A percentile compares a stretch with the other conserved stretches of the same genome.
Evolutionary conservation across 2,329 filamentous ascomycete genomes (phyloP).

Genomic region (Phialophora chinensis): DNA sequence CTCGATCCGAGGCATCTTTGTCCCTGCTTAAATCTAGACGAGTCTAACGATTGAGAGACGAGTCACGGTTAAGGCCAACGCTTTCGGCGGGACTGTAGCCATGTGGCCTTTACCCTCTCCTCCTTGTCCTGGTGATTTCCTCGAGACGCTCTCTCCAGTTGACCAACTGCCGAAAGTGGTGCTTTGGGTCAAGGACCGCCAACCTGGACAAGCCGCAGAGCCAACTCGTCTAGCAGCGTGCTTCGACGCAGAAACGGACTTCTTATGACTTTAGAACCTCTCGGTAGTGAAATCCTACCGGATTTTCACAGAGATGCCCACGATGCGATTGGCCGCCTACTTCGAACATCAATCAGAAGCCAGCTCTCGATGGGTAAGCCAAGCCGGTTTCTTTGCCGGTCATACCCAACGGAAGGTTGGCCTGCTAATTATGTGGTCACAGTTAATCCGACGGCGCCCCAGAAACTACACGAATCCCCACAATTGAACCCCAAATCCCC

Average conservation of each 20-base stretch:
- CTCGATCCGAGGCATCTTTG: not conserved
- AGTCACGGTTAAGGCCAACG: not conserved
- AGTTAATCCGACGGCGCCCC: not conserved
- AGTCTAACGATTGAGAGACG: not conserved
- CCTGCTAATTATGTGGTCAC: not conserved
- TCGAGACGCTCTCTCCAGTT: not conserved
- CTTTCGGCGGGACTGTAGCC: not conserved
- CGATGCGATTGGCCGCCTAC: conserved; percentile 10
- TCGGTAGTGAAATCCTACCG: not conserved
- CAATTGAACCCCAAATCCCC: conserved; percentile 22
- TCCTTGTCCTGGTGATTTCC: not conserved
- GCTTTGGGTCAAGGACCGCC: not conserved
- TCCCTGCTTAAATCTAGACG: not conserved
- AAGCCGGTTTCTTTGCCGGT: conserved; percentile 8
- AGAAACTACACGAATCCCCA: conserved; percentile 7
- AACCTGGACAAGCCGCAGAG: conserved; percentile 1
- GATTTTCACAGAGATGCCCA: not conserved
- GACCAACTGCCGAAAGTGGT: conserved; percentile 13
- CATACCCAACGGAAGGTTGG: not conserved
- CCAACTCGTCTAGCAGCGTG: not conserved
- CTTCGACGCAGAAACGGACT: not conserved
- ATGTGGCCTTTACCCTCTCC: not conserved
- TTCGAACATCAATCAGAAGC: not conserved
- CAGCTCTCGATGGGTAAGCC: not conserved
- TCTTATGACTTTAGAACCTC: not conserved